phyloP scores from a whole-genome alignment of 257 asterid species.

The Solanum lignicaule region DNA sequence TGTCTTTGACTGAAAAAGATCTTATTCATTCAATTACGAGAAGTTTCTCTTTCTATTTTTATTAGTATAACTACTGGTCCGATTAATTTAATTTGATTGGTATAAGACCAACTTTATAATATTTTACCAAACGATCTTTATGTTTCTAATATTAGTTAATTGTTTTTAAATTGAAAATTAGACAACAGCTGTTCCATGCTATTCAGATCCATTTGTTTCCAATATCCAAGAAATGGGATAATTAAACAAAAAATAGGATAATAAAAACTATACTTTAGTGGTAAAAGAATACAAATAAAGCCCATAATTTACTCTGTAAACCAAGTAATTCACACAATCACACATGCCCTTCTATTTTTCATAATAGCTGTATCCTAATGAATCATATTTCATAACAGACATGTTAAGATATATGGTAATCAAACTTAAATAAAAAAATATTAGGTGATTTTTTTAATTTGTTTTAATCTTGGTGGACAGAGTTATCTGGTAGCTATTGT shows the following conservation, averaged over 20 bases:
- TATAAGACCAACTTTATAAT: neutral
- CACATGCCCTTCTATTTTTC: neutral
- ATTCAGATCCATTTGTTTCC: neutral
- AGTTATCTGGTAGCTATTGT: too few species aligned
- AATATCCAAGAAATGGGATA: neutral
- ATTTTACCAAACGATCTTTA: neutral
- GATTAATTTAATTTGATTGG: too few species aligned
- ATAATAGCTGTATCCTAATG: neutral
- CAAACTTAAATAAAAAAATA: too few species aligned
- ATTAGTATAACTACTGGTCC: neutral
- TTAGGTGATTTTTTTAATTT: too few species aligned
- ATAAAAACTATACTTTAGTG: neutral
- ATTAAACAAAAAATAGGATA: neutral
- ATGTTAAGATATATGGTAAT: neutral
- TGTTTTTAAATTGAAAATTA: neutral
- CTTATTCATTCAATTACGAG: neutral
- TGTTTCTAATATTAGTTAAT: neutral
- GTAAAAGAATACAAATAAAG: neutral
- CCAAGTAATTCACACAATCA: neutral
- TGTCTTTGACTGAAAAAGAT: neutral
- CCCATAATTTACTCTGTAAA: neutral
- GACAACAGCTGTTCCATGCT: neutral
- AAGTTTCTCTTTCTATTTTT: neutral
- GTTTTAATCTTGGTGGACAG: too few species aligned
- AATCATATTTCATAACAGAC: neutral